Conservation (phyloP, 2,329 filamentous ascomycete genomes). For the Pestalotiopsis sp. region DNA sequence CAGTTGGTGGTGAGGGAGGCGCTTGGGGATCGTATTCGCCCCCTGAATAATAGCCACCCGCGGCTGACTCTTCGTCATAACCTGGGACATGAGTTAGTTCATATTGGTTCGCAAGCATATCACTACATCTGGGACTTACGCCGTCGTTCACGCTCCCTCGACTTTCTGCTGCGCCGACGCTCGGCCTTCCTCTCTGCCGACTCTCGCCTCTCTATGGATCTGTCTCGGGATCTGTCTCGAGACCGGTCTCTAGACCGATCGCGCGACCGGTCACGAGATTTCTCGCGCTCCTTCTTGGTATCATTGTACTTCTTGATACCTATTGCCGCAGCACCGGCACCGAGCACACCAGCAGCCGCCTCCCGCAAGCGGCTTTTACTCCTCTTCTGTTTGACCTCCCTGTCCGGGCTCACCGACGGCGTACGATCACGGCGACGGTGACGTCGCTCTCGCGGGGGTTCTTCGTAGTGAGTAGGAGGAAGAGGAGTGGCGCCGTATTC, state of each 20-base stretch:
- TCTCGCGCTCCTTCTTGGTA: slow-evolving; percentile 42
- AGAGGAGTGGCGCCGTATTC: slow-evolving; percentile 66
- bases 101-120: not conserved
- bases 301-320: slow-evolving; percentile 64
- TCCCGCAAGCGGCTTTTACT: slow-evolving; percentile 59
- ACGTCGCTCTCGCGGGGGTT: slow-evolving; percentile 48
- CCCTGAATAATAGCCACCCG: slow-evolving; percentile 24
- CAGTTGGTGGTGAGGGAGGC: slow-evolving; percentile 31
- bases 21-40: slow-evolving; percentile 24
- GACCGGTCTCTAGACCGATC: slow-evolving; percentile 35
- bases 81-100: slow-evolving; percentile 19
- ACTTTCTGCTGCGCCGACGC: slow-evolving; percentile 31
- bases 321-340: slow-evolving; percentile 62
- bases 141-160: slow-evolving; percentile 39
- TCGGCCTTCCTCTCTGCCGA: slow-evolving; percentile 26
- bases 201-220: slow-evolving; percentile 36
- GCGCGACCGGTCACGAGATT: slow-evolving; percentile 32
- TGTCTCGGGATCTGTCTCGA: slow-evolving; percentile 30
- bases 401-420: slow-evolving; percentile 35
- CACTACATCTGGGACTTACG: slow-evolving; percentile 26
- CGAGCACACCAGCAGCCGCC: slow-evolving; percentile 57
- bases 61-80: slow-evolving; percentile 32
- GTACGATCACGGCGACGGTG: slow-evolving; percentile 38
- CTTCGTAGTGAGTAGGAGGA: slow-evolving; percentile 49
- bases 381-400: slow-evolving; percentile 46